Base-by-base conservation (phyloP, 1,139 yeast species). In the Magnusiomyces fungicola region DNA sequence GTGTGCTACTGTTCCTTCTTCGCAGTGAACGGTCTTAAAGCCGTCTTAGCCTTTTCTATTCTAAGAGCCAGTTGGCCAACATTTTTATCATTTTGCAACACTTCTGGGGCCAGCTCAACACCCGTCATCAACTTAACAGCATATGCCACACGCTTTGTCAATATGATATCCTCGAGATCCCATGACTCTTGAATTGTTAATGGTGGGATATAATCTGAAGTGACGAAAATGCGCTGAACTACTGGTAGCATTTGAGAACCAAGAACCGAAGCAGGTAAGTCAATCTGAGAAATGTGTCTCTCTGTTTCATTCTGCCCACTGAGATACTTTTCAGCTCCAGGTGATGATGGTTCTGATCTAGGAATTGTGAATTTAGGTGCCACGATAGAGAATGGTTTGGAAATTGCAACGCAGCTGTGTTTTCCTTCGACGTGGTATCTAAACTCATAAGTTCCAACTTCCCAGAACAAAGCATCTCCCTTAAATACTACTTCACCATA, bases 401-500 rank as follows among this genome's bases (percentile, higher is more conserved):
- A 80, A 45, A 81, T 74, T 52, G 76, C 74, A 34, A 82, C 71
- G 27, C 86, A 95, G 54, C 80, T 83, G 63, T 87, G 95, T 53
- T 81, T 78, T 25, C 80, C 81, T 48, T 75, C 77, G 48, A 77
- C 72, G 61, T 87, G 95, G 60, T 83, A 84, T 64, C 95, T 74
- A 59, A 86, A 75, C 65, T 86, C 94, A 65, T 80, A 86, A 39
- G 79, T 72, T 0, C 95, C 95, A 49, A 76, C 79, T 57, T 81
- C 83, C 80, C 85, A 83, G 58, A 75, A 75, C 44, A 83, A 67
- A 46, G 74, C 68, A 9, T 74, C 73, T 9, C 74, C 73, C 10
- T 69, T 66, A 59, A 86, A 86, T 6, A 60, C 68, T 12, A 78
- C 72, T n/a, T 65, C 57, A 0, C 94, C 94, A 3, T 64, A 58